Evolutionary conservation across 805 yeast species (phyloP).

Genomic region (Kuraishia floccosa): DNA sequence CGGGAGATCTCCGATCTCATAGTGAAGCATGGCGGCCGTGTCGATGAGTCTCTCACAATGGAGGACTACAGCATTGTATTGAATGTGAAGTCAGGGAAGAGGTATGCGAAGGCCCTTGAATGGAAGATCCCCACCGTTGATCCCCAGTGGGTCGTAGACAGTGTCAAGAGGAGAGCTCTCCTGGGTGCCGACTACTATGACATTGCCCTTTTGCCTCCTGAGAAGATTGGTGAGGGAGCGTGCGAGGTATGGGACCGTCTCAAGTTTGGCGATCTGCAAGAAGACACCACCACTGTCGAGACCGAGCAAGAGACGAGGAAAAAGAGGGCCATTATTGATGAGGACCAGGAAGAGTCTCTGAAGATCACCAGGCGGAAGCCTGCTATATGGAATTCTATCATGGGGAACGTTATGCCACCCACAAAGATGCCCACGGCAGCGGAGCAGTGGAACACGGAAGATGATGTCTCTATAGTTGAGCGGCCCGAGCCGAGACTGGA

Average conservation of each 20-base stretch:
- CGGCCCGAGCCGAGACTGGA: no score
- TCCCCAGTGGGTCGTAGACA: conserved; percentile 38
- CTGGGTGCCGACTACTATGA: conserved; percentile 28
- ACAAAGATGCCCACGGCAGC: no score
- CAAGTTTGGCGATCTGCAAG: no score
- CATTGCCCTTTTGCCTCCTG: conserved; percentile 10
- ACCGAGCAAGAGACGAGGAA: neutral
- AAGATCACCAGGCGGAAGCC: conserved; percentile 3
- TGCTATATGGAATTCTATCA: neutral
- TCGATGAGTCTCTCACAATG: conserved; percentile 36
- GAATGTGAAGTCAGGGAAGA: conserved; percentile 36
- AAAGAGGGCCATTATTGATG: neutral
- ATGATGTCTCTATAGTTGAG: no score
- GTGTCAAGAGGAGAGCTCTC: conserved; percentile 30
- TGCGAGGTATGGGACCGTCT: conserved; percentile 25
- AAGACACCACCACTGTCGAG: conserved; percentile 3
- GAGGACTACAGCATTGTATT: conserved; percentile 33
- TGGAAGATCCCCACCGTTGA: conserved; percentile 42
- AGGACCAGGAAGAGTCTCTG: conserved; percentile 3
- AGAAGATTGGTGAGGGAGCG: conserved; percentile 15
- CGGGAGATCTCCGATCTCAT: conserved; percentile 21
- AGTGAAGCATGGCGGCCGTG: conserved; percentile 34
- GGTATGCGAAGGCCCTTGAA: conserved; percentile 40
- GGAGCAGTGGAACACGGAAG: neutral
- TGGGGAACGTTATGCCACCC: neutral